Base-by-base conservation (phyloP, 2,329 filamentous ascomycete genomes). In the Alternaria atra region DNA sequence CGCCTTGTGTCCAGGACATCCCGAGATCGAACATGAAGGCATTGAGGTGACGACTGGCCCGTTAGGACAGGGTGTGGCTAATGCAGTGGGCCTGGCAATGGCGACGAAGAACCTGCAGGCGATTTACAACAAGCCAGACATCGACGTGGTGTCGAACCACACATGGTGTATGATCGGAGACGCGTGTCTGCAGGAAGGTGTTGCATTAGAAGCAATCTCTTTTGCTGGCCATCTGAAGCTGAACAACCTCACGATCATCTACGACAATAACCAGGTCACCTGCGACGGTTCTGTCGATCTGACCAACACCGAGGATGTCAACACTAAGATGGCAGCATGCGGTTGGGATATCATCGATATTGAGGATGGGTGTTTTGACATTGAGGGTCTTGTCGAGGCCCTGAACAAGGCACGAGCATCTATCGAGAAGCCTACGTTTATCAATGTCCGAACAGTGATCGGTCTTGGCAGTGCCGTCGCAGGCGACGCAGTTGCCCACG, bases 181-280 rank as follows among this genome's bases (percentile, higher is more conserved):
- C 86, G 85, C 67, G 84, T 87, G 81, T 79, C 76, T 88, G 17
- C 83, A 86, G 65, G 86, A 88, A 71, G 86, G 86, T 29, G 85
- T 88, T 1, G 83, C 80, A 0, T 77, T 87, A 2, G 87, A 89
- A 70, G 83, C 86, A 0, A 83, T 89, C 48, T 82, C 82, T 4
- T 80, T 87, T 6, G 86, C 86, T 6, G 86, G 86, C 1, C 85
- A 87, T 70, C 80, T 82, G 72, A 81, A 80, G 63, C 77, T 89
- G 9, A 83, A 85, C 74, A 88, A 88, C 70, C 75, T 89, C 1
- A 83, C 82, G 4, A 74, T 88, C 27, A 84, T 87, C 47, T 88
- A 88, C 64, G 86, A 88, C 65, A 88, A 89, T 73, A 88, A 88
- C 71, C 83, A 86, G 66, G 79, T 88, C 48, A 87, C 85, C 5